phyloP scores from a whole-genome alignment of 257 asterid species.

The Solanum piurae region DNA sequence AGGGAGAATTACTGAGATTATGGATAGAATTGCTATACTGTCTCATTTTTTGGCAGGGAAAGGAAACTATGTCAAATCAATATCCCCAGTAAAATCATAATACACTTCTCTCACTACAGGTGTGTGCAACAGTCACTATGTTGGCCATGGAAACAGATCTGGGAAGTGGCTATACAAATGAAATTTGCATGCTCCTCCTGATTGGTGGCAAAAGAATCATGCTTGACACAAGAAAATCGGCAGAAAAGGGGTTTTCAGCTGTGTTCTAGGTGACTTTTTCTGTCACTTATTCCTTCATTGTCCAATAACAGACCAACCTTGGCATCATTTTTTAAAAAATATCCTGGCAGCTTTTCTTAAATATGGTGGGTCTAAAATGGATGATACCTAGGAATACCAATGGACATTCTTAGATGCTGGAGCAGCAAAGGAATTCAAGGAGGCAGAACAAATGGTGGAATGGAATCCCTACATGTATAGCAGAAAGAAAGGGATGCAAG shows the following conservation, averaged over 20 bases:
- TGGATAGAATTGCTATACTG: not conserved
- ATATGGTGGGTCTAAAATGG: not conserved
- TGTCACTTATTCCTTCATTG: not conserved
- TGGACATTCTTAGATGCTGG: not conserved
- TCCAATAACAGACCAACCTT: not conserved
- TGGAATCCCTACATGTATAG: not conserved
- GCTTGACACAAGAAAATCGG: not conserved
- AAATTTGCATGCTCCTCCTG: not conserved
- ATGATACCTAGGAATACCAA: not conserved
- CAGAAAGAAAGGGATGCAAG: not conserved
- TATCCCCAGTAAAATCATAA: not conserved
- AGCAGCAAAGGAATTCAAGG: not conserved
- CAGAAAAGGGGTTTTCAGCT: not conserved
- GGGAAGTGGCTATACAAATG: not conserved
- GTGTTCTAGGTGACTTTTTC: not conserved
- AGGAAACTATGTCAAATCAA: not conserved
- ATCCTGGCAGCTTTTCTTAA: not conserved
- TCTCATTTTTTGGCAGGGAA: not conserved
- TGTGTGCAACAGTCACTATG: not conserved
- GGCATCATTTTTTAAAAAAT: not conserved
- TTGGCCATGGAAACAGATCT: not conserved
- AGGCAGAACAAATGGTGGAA: not conserved
- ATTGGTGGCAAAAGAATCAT: not conserved
- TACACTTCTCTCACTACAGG: not conserved
- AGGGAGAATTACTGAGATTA: not conserved